Evolutionary conservation across 2,329 filamentous ascomycete genomes (phyloP), one percentile per base, ranked within the genome.

Genomic region (Trichoderma sp.): DNA sequence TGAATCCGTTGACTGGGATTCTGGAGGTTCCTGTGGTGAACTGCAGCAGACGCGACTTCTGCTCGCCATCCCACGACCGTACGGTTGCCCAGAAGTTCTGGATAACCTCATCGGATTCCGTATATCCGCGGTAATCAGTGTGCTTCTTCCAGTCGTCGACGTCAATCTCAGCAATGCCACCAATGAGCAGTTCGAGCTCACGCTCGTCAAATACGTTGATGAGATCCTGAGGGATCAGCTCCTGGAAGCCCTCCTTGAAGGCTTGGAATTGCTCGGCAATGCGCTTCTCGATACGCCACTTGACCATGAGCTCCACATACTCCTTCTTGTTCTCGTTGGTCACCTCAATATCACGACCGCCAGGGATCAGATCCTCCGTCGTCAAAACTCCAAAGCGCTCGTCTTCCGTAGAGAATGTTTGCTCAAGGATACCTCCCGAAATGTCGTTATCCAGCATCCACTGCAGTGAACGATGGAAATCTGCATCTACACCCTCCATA

Each of bases 71-170:
- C 97, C 97, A 99, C 77, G 91, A 94, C 79, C 96, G 93, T 78
- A 99, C 97, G 77, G 94, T 96, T 88, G 98, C 95, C 97, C 97
- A 99, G 90, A 99, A 99, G 88, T 97, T 95, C 84, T 97, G 94
- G 79, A 99, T 97, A 31, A 99, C 97, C 82, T 98, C 95, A 81
- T 99, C 97, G 75, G 93, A 95, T 86, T 99, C 97, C 11, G 97
- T 98, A 89, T 99, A 99, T 73, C 97, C 97, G 80, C 97, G 93
- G 85, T 99, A 99, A 83, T 99, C 97, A 64, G 97, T 99, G 86
- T 99, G 97, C 89, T 99, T 99, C 93, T 99, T 98, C 97, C 97
- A 99, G 85, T 99, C 97, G 76, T 99, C 97, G 18, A 99, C 96
- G 82, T 99, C 97, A 80, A 99, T 99, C 85, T 99, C 97, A n/a